phyloP scores from a whole-genome alignment of 257 asterid genomes.

The Solanum virginianum region DNA sequence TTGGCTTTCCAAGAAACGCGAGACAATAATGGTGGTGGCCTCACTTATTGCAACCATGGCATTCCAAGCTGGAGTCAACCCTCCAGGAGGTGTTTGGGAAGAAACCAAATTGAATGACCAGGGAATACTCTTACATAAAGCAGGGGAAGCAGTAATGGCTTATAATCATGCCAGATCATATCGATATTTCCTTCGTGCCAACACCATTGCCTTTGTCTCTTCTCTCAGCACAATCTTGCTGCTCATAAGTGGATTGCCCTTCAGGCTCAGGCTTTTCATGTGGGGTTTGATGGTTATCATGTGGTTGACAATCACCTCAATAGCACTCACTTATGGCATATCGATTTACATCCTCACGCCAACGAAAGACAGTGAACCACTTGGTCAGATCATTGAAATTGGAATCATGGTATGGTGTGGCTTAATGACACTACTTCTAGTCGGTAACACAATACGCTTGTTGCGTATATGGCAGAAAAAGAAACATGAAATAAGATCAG shows the following conservation, averaged over 20 bases:
- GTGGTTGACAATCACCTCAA: constrained; percentile 35
- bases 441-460: constrained; percentile 28
- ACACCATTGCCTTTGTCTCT: constrained; percentile 36
- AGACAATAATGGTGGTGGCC: constrained; percentile 33
- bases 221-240: constrained; percentile 44
- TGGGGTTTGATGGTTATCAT: constrained; percentile 48
- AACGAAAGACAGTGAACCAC: background rate
- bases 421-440: constrained; percentile 26
- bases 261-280: constrained; percentile 15
- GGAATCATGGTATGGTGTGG: constrained; percentile 22
- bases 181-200: constrained; percentile 15
- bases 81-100: constrained; percentile 16
- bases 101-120: background rate
- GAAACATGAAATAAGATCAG: background rate
- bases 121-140: constrained; percentile 9
- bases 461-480: constrained; percentile 17
- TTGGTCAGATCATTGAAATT: constrained; percentile 8
- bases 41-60: constrained; percentile 35
- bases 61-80: constrained; percentile 21
- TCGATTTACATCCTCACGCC: constrained; percentile 25
- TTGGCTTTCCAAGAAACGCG: constrained; percentile 21
- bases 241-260: constrained; percentile 46
- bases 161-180: constrained; percentile 8
- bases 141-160: constrained; percentile 42
- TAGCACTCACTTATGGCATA: constrained; percentile 29